Base-by-base conservation (phyloP, 1,139 yeast genomes). In the Lodderomyces oxycetoniae region DNA sequence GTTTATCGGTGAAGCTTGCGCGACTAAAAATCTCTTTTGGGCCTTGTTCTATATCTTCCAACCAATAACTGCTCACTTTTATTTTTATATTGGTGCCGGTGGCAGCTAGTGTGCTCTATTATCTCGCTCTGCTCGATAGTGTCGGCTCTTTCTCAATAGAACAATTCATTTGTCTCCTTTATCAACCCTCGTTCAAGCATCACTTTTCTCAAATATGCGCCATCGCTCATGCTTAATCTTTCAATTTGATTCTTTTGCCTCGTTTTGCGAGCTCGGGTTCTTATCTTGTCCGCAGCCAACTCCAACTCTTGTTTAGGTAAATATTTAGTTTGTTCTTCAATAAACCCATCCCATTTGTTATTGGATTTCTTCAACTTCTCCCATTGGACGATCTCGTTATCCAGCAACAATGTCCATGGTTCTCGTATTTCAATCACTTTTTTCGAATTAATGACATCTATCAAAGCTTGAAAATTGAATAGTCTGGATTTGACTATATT, bases 401-500 rank as follows among this genome's bases (percentile, higher is more conserved):
- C 26, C 5, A 40, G 35, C 15, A 50, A 38, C 9, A 37, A 32
- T 12, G 30, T 29, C 40, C 45, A 41, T 21, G 46, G 37, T 20
- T 22, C 23, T 19, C 30, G 28, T 4, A 34, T 33, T 10, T 21
- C 30, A 8, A 22, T 19, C n/a, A 17, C 20, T 16, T 29, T 7
- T 9, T 22, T 12, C 9, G 13, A 16, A 25, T 44, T 45, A 6
- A 37, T 27, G 25, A 43, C 44, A 5, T 50, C 38, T 3, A 49
- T 40, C 22, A 38, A 41, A 1, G 58, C 60, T 38, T 56, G 62
- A 14, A 56, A 35, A 5, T 38, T 36, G 13, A 37, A 44, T 20
- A 57, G 30, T 7, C 26, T 35, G 9, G 38, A 21, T 1, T 55
- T 50, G 4, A 55, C 46, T 2, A 60, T 37, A 30, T 59, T 40